Evolutionary conservation across 768 basidiomycete species (phyloP), one percentile per base, ranked within the genome.

Genomic region (Daedaleopsis nitida): DNA sequence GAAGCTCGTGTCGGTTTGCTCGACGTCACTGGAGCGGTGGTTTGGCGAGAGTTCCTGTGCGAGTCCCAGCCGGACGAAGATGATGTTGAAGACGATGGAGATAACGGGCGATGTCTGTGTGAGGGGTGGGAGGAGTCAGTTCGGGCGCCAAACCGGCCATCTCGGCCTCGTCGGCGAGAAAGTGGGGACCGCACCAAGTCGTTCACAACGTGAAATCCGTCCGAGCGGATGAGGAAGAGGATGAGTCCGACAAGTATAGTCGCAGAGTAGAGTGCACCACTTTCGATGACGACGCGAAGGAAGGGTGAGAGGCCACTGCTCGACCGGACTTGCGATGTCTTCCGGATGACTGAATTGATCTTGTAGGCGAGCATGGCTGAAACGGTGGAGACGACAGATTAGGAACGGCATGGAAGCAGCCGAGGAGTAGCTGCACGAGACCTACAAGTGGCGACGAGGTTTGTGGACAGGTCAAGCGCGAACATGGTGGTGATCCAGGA

Each of bases 31-130:
- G 21, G 19, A 24, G 47, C 23, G 21, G 10, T 21, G 21, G 47
- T 24, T 27, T 10, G 47, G 23, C 11, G 12, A 17, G 24, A 52
- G 57, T 34, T 57, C 59, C 6, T 23, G 43, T 35, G 57, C 45
- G 42, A 59, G 55, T 23, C 72, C 76, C 39, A 77, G 67, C 32
- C 77, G 78, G 23, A 79, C 70, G 38, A 78, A 76, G 39, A 79
- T 74, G 75, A 79, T 75, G 64, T 76, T 77, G 67, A 78, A 79
- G 8, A 75, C 73, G 68, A 80, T 79, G 9, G 73, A 75, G 53
- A 78, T 78, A 56, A 78, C 74, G 21, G 75, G 78, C 5, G 70
- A 71, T 45, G 74, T 66, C 77, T 77, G 59, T 7, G 21, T 14
- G 21, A 23, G 44, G 9, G 17, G 4, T 17, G 44, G 5, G 13